Evolutionary conservation across 257 asterid species (phyloP).

Genomic region (Solanum pimpinellifolium): DNA sequence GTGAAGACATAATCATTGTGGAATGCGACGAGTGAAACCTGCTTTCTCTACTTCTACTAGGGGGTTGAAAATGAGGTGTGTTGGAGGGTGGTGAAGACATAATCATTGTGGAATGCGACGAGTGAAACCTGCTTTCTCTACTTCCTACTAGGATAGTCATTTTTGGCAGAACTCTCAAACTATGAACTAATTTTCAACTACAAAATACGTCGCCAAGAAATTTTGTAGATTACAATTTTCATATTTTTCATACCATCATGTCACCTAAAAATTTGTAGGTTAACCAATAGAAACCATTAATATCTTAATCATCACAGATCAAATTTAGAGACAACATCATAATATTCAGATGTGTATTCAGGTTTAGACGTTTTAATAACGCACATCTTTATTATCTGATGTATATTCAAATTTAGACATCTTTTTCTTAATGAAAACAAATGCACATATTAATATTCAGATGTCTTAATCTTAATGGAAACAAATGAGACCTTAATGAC

Average conservation of each 20-base stretch:
- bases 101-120: not conserved
- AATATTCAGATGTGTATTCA: too few species aligned
- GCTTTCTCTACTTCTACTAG: not conserved
- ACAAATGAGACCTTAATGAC: not conserved
- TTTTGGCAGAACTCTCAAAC: not conserved
- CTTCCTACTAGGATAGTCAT: not conserved
- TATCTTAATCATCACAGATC: not conserved
- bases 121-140: not conserved
- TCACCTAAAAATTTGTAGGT: not conserved
- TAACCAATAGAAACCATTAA: not conserved
- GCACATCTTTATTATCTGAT: not conserved
- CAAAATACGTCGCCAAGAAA: not conserved
- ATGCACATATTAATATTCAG: too few species aligned
- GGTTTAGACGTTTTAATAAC: too few species aligned
- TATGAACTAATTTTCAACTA: not conserved
- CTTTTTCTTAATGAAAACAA: not conserved
- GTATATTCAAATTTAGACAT: not conserved
- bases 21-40: not conserved
- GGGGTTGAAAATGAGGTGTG: not conserved
- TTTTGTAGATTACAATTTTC: not conserved
- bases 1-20: not conserved
- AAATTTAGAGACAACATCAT: not conserved
- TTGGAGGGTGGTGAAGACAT: not conserved
- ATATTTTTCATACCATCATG: not conserved
- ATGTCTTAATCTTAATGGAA: too few species aligned